Conservation (phyloP, 768 basidiomycete species). For the Hemileccinum rubropunctum region DNA sequence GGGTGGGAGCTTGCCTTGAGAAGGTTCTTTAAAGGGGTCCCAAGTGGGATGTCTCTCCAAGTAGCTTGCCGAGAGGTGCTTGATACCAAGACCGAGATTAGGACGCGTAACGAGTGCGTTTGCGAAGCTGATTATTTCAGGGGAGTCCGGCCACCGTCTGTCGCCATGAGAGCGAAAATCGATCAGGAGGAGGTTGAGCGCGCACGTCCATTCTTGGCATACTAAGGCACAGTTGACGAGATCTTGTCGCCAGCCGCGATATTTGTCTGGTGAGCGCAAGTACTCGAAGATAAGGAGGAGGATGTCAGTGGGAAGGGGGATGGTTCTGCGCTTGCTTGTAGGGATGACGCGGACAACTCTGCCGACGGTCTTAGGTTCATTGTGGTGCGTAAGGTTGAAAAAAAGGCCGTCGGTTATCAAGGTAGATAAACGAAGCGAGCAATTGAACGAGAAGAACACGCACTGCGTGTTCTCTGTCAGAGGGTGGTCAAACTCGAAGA, state of each 20-base stretch:
- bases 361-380: background rate
- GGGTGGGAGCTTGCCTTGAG: background rate
- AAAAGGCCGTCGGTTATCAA: background rate
- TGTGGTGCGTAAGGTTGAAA: background rate
- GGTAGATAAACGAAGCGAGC: constrained; percentile 1
- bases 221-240: constrained; percentile 7
- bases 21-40: background rate
- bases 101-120: background rate
- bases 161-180: constrained; percentile 10
- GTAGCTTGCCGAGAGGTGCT: constrained; percentile 6
- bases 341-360: constrained; percentile 2
- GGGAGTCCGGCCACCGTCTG: too few relatives aligned
- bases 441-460: background rate
- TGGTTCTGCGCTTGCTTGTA: background rate
- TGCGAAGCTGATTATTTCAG: constrained; percentile 7
- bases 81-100: constrained; percentile 5
- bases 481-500: too few relatives aligned
- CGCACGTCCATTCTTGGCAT: constrained; percentile 11
- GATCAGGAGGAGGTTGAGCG: constrained; percentile 7
- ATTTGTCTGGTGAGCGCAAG: too few relatives aligned
- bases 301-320: constrained; percentile 8
- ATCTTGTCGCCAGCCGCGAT: constrained; percentile 2
- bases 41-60: constrained; percentile 6
- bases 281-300: constrained; percentile 3
- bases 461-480: too few relatives aligned